Evolutionary conservation across 2,329 filamentous ascomycete genomes (phyloP).

Genomic region (Monosporascus sp.): DNA sequence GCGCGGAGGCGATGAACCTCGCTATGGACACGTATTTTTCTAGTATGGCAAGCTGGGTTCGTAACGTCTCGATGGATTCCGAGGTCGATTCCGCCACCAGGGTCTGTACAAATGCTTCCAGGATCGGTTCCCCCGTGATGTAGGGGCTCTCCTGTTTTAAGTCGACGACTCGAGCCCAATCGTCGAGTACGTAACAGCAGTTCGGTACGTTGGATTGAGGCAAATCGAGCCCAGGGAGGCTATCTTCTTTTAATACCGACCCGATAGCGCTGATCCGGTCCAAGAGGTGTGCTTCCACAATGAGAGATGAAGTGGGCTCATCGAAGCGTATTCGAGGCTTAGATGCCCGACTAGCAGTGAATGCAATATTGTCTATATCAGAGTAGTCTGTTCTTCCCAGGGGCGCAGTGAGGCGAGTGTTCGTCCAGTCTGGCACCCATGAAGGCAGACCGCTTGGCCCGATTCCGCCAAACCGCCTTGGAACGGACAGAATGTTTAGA

Average conservation of each 20-base stretch:
- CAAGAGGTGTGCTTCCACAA: slow-evolving; percentile 7
- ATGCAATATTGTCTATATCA: slow-evolving; percentile 12
- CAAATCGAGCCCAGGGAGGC: slow-evolving; percentile 8
- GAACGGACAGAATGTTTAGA: slow-evolving; percentile 15
- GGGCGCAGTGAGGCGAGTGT: background rate
- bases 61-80: slow-evolving; percentile 7
- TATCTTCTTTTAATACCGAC: slow-evolving; percentile 6
- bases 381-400: slow-evolving; percentile 7
- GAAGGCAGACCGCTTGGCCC: slow-evolving; percentile 4
- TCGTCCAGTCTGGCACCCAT: slow-evolving; percentile 8
- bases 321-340: slow-evolving; percentile 5
- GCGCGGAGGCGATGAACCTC: slow-evolving; percentile 5
- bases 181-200: slow-evolving; percentile 11
- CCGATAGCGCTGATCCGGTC: slow-evolving; percentile 13
- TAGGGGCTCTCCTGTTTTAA: slow-evolving; percentile 1
- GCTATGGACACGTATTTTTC: slow-evolving; percentile 9
- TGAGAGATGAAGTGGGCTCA: slow-evolving; percentile 3
- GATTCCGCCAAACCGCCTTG: background rate
- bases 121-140: slow-evolving; percentile 10
- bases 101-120: slow-evolving; percentile 14
- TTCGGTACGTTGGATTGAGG: slow-evolving; percentile 10
- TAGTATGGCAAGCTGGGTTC: slow-evolving; percentile 10
- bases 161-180: slow-evolving; percentile 8
- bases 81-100: slow-evolving; percentile 6
- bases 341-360: slow-evolving; percentile 8